Evolutionary conservation across 2,329 filamentous ascomycete species (phyloP), one percentile per base, ranked within the genome.

Genomic region (Podosphaera xanthii): DNA sequence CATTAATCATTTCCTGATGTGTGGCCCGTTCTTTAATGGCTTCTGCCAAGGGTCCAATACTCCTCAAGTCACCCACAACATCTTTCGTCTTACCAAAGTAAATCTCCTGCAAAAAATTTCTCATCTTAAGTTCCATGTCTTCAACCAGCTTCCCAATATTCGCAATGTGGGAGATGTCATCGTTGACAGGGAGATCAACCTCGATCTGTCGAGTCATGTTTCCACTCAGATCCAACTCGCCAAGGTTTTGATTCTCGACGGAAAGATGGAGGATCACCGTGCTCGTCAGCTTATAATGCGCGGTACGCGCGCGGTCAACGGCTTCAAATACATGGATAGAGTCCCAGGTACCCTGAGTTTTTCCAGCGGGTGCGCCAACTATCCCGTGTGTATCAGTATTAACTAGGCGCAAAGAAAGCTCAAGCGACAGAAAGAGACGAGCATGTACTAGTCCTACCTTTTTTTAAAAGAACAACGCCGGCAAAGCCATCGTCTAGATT

Each of bases 51-150:
- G 85, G 83, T 58, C 82, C 82, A 63, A 94, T 79, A 72, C 90
- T 97, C 70, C 92, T 80, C 72, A 98, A 73, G 71, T 98, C 91
- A 59, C 91, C 92, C 2, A 98, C 91, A 2, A 98, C 89, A 72
- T 98, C 92, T 79, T 94, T 96, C 59, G 92, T 91, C 77, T 98
- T 98, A 70, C 92, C 92, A 73, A 98, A 98, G 75, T 98, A 98
- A 57, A 98, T 92, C 73, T 98, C 92, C 76, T 98, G 91, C 70
- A 98, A 75, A 72, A 97, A 72, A 72, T 98, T 98, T 64, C 92
- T 82, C 92, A 98, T 97, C 78, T 96, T 95, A 70, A 96, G 81
- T 75, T 98, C 92, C 92, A 98, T 97, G 72, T 98, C 92, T 76
- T 98, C 92, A 58, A 98, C 90, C 69, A 98, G 77, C 63, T 84